Evolutionary conservation across 2,329 filamentous ascomycete genomes (phyloP), one percentile per base, ranked within the genome.

Genomic region (Rhynchosporium secalis): DNA sequence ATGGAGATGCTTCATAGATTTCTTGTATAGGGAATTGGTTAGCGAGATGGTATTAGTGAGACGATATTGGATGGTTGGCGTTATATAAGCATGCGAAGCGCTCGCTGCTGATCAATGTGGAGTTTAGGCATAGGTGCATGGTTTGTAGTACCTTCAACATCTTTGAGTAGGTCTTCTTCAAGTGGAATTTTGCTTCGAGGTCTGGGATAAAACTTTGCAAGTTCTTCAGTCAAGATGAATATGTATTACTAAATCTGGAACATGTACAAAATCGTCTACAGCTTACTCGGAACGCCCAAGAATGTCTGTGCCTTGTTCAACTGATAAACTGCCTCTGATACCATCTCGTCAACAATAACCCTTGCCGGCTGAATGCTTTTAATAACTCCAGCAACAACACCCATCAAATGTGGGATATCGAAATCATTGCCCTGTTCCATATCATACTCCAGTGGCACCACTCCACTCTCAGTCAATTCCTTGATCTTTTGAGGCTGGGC

Each of bases 341-440:
- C 90, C 92, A 98, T 97, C 68, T 96, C 92, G 64, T 87, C 83
- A n/a, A 98, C 87, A 78, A 98, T 96, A 67, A 88, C 83, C 52
- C 80, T 83, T 0, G 94, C 94, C 0, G 93, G 92, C 79, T 95
- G 86, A 63, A 97, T 85, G 68, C 88, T 86, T 40, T 79, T 76
- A 62, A 97, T 90, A 1, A 87, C 83, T 1, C 90, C 93, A 0
- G 92, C 90, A 8, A 97, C 93, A 78, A 96, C 92, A 1, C 94
- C 94, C 94, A 97, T 97, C 72, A 97, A 74, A 76, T 94, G 92
- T 12, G 94, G 94, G 61, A 90, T 80, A 72, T 97, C 94, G 12
- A 96, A 79, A 46, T 96, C 92, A 60, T 87, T 88, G 1, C 89
- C 90, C 60, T 92, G 82, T 56, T 96, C 91, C 71, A 96, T 80